Conservation (phyloP, 2,329 filamentous ascomycete genomes). For the Parafenestella ontariensis region DNA sequence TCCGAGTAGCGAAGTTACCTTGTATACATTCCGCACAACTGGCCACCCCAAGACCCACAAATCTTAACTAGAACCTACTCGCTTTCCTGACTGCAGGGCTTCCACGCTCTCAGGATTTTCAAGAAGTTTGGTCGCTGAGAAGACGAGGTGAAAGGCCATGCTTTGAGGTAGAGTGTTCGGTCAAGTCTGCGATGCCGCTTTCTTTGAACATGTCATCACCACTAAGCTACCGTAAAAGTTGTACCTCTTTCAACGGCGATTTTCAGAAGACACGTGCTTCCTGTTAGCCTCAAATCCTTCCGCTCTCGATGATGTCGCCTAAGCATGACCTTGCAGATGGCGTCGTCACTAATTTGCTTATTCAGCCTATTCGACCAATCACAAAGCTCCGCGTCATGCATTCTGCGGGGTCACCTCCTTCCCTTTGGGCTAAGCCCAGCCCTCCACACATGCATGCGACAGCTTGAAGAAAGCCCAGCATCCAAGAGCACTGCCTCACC, state of each 20-base stretch:
- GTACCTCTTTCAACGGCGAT: too few relatives aligned
- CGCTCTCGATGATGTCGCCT: slow-evolving; percentile 12
- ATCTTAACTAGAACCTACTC: too few relatives aligned
- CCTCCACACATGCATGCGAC: slow-evolving; percentile 1
- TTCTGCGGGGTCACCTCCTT: slow-evolving; percentile 1
- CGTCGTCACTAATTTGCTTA: slow-evolving; percentile 8
- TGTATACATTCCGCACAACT: too few relatives aligned
- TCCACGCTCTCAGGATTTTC: too few relatives aligned
- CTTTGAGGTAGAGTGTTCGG: too few relatives aligned
- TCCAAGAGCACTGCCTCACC: slow-evolving; percentile 22
- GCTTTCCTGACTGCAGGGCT: too few relatives aligned
- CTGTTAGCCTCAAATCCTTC: not conserved
- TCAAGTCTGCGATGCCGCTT: not conserved
- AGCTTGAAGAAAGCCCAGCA: slow-evolving; percentile 5
- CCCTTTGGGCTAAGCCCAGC: slow-evolving; percentile 8
- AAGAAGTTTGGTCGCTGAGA: too few relatives aligned
- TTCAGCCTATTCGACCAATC: slow-evolving; percentile 4
- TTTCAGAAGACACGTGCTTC: not conserved
- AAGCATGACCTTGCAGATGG: slow-evolving; percentile 13
- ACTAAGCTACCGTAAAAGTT: too few relatives aligned
- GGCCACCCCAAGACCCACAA: too few relatives aligned
- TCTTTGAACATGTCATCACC: too few relatives aligned
- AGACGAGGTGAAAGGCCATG: too few relatives aligned
- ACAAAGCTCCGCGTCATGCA: slow-evolving; percentile 1
- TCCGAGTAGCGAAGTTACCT: too few relatives aligned